These are phyloP conservation scores for Margaritispora aquatica DNA, from an alignment of 495 filamentous ascomycete species.

Conservation along the genomic window DNA sequence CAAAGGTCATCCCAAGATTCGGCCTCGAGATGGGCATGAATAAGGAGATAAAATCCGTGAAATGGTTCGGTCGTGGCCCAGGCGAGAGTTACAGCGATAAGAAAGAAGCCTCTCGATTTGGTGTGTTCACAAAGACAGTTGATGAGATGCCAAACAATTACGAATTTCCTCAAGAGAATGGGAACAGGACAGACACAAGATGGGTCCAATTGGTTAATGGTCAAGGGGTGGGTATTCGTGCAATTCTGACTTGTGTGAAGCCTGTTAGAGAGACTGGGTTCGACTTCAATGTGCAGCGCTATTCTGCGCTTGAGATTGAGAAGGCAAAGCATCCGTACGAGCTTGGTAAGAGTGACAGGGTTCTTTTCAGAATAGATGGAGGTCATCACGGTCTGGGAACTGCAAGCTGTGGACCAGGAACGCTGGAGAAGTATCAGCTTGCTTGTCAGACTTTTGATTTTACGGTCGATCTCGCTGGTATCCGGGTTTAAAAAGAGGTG, in stretches of 20 bases:
- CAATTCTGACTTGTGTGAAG: conserved; percentile 27
- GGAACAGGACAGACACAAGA: conserved; percentile 53
- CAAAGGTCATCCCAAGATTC: conserved; percentile 48
- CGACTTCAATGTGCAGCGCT: conserved; percentile 48
- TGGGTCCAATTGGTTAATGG: conserved; percentile 43
- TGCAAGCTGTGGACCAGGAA: conserved; percentile 44
- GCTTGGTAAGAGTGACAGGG: conserved; percentile 38
- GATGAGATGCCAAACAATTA: conserved; percentile 49
- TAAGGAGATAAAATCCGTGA: conserved; percentile 30
- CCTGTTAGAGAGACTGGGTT: conserved; percentile 32
- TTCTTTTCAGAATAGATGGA: conserved; percentile 54
- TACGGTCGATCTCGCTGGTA: conserved; percentile 6
- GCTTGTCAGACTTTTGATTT: conserved; percentile 22
- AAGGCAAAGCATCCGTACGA: conserved; percentile 50
- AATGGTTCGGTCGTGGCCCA: conserved; percentile 62
- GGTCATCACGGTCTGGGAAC: conserved; percentile 48
- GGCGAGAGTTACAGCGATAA: conserved; percentile 59
- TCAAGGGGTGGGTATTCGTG: background rate
- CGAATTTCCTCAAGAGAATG: conserved; percentile 62
- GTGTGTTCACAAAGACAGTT: conserved; percentile 34
- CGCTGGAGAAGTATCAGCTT: conserved; percentile 41
- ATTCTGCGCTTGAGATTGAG: conserved; percentile 48
- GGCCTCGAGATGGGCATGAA: conserved; percentile 46
- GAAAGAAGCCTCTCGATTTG: conserved; percentile 50
- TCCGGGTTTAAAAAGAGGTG: conserved; percentile 1